Percentiles rank a stretch among this genome's conserved stretches.
phyloP scores from a whole-genome alignment of 176 grass and related monocot species.

The Oryza glumipatula region DNA sequence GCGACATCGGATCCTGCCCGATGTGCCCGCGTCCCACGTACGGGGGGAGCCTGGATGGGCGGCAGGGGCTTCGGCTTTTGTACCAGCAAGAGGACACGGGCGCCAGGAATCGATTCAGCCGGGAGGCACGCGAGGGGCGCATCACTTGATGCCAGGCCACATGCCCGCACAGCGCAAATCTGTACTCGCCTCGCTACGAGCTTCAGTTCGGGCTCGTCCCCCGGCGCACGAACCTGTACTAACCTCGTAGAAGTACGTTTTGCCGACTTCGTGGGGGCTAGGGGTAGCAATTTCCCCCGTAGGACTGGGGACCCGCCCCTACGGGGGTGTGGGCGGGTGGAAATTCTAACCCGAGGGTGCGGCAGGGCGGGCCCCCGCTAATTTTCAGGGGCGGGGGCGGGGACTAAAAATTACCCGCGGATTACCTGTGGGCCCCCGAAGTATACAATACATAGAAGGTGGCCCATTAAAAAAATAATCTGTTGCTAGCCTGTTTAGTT shows the following conservation, averaged over 20 bases:
- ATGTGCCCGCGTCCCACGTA: background rate
- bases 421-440: too few species aligned
- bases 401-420: too few species aligned
- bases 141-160: conserved; percentile 34
- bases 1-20: conserved; percentile 48
- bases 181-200: conserved; percentile 2
- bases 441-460: too few species aligned
- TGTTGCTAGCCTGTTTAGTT: too few species aligned
- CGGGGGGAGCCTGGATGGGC: conserved; percentile 18
- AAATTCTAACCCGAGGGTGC: too few species aligned
- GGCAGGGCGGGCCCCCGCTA: too few species aligned
- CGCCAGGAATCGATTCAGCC: conserved; percentile 39
- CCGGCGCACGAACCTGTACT: background rate
- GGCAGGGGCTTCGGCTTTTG: conserved; percentile 29
- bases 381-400: too few species aligned
- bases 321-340: too few species aligned
- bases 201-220: background rate
- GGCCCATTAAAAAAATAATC: too few species aligned
- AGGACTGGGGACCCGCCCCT: too few species aligned
- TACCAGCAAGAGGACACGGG: conserved; percentile 41
- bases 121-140: conserved; percentile 24
- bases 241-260: background rate
- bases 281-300: too few species aligned
- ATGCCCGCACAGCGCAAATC: conserved; percentile 8
- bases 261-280: too few species aligned